These are phyloP conservation scores for Tuber melanosporum DNA, from an alignment of 495 filamentous ascomycete genomes.

Conservation along the genomic window DNA sequence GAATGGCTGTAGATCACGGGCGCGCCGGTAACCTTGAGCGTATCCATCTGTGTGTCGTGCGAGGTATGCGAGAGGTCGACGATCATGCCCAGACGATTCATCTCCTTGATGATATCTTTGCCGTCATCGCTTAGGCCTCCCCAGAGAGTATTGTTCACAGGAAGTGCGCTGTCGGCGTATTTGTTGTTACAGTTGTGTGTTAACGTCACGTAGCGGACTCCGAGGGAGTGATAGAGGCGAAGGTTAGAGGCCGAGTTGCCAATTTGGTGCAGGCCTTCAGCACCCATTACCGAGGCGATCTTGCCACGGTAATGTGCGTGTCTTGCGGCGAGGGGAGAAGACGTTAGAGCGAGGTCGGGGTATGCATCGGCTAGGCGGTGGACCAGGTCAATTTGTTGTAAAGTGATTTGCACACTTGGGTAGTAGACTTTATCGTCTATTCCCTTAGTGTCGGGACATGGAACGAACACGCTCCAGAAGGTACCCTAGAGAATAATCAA, in stretches of 20 bases:
- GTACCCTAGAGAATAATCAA: constrained; percentile 48
- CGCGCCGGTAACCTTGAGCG: constrained; percentile 55
- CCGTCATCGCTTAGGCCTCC: constrained; percentile 65
- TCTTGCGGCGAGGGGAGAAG: constrained; percentile 56
- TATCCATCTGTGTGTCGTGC: constrained; percentile 64
- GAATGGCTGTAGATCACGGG: constrained; percentile 72
- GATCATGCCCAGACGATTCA: constrained; percentile 76
- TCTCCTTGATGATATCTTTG: constrained; percentile 60
- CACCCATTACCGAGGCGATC: constrained; percentile 62
- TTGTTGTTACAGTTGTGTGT: constrained; percentile 92
- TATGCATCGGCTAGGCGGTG: constrained; percentile 61
- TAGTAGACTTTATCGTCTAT: constrained; percentile 65
- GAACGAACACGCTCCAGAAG: constrained; percentile 86
- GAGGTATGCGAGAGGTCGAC: constrained; percentile 66
- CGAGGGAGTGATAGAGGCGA: constrained; percentile 64
- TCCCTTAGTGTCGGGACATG: constrained; percentile 62
- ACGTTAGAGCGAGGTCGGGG: constrained; percentile 61
- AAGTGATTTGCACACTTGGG: constrained; percentile 56
- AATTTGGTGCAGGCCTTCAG: constrained; percentile 93
- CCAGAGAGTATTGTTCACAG: constrained; percentile 47
- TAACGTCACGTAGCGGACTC: constrained; percentile 85
- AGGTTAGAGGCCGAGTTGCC: constrained; percentile 76
- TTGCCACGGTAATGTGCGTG: constrained; percentile 46
- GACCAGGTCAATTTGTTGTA: constrained; percentile 79
- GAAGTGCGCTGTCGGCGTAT: constrained; percentile 77